Evolutionary conservation across 305 asterid genomes (phyloP), one percentile per base, ranked within the genome.

Genomic region (Fraxinus greggii): DNA sequence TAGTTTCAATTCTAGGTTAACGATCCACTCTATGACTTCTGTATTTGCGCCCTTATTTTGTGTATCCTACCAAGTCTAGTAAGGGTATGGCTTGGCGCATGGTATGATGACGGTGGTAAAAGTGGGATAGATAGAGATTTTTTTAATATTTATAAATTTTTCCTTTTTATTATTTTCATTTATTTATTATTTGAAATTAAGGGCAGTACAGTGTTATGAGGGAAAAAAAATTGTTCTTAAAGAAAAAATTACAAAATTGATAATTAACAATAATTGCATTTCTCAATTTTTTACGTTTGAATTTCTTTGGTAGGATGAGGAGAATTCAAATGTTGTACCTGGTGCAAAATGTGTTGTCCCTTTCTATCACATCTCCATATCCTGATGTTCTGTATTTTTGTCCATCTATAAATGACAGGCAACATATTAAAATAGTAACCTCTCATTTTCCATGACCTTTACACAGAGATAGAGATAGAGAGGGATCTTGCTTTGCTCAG

Each of bases 401-500:
- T 28, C 74, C 19, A 28, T 67, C n/a, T 3, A 65, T 24, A 26
- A 24, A 65, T 26, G 19, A 9, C 73, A 28, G 36, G 13, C 73
- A 65, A 24, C 26, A 12, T 26, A 65, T 23, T 63, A 63, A 63
- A 40, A 21, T 36, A 13, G 32, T 12, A 28, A 67, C 75, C 23
- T 67, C 75, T 67, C 75, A 67, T 67, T 67, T 48, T 67, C 15
- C 75, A 15, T 28, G 35, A 67, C 75, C 75, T 67, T 67, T 67
- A 67, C 36, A 67, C 75, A 13, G 38, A 28, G 7, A 45, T 12
- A 23, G 15, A 77, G 80, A 29, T n/a, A 67, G 21, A 67, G 75
- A 29, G 75, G 38, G 75, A 67, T n/a, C 33, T 77, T 59, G 80
- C 86, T 84, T 84, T 83, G 82, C 79, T 83, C 84, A 77, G 83